Percentiles rank a stretch among this genome's conserved stretches.
These are phyloP conservation scores for Aspergillus tubingensis DNA, from an alignment of 2,329 filamentous ascomycete species.

Conservation along the genomic window DNA sequence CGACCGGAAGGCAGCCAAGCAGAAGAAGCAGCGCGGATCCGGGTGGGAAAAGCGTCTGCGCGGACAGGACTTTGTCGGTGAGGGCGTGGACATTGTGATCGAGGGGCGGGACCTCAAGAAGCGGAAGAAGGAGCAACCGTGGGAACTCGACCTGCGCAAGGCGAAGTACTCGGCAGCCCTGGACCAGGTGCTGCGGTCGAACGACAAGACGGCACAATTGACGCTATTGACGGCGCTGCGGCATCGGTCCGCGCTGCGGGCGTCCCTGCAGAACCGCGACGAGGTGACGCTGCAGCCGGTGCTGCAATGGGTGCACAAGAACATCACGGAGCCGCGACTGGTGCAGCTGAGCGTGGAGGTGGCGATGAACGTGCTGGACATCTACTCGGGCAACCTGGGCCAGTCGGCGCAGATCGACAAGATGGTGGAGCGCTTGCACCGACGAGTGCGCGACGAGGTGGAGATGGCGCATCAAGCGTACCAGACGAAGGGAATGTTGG, in stretches of 20 bases:
- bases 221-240: conserved; percentile 81
- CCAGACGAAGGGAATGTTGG: conserved; percentile 84
- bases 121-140: conserved; percentile 67
- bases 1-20: conserved; percentile 70
- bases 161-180: conserved; percentile 76
- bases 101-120: conserved; percentile 65
- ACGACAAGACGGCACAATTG: conserved; percentile 64
- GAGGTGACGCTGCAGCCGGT: conserved; percentile 80
- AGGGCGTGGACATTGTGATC: conserved; percentile 85
- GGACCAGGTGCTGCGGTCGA: conserved; percentile 70
- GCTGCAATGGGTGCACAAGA: conserved; percentile 76
- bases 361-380: conserved; percentile 76
- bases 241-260: conserved; percentile 80
- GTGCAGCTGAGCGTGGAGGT: conserved; percentile 81
- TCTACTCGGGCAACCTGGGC: conserved; percentile 80
- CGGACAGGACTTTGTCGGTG: conserved; percentile 78
- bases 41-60: conserved; percentile 64
- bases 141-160: conserved; percentile 80
- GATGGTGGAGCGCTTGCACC: conserved; percentile 68
- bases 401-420: conserved; percentile 72
- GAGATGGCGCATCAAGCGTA: conserved; percentile 81
- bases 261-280: conserved; percentile 77
- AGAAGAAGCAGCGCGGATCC: conserved; percentile 62
- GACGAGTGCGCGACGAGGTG: conserved; percentile 72
- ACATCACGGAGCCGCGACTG: conserved; percentile 81